A percentile compares a stretch with the other conserved stretches of the same genome.
Conservation (phyloP, 257 asterid genomes). For the Plectranthus barbatus region DNA sequence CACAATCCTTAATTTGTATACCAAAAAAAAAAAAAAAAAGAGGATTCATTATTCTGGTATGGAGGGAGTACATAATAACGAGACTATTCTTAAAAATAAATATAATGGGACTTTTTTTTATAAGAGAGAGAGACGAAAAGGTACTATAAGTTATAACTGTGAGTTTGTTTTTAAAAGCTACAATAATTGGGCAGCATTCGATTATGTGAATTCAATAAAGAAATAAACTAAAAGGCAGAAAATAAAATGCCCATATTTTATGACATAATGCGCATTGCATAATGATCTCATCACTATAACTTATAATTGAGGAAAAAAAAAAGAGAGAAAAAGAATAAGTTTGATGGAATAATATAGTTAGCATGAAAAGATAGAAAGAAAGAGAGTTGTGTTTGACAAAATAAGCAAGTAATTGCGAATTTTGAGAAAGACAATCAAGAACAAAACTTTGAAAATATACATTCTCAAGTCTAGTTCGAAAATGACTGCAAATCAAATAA, state of each 20-base stretch:
- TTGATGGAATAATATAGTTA: neutral
- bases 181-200: too few species aligned
- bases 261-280: slow-evolving; percentile 4
- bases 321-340: neutral
- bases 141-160: too few species aligned
- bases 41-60: too few species aligned
- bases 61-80: too few species aligned
- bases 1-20: too few species aligned
- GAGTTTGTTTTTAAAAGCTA: too few species aligned
- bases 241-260: neutral
- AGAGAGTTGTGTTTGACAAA: slow-evolving; percentile 16
- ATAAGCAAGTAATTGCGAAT: neutral
- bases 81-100: too few species aligned
- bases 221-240: neutral
- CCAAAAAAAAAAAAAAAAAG: too few species aligned
- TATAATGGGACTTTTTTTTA: too few species aligned
- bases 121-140: too few species aligned
- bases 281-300: neutral
- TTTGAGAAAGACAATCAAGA: neutral
- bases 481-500: neutral
- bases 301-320: neutral
- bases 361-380: neutral
- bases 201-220: too few species aligned
- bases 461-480: neutral
- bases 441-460: neutral